phyloP scores from a whole-genome alignment of 768 basidiomycete genomes.

The Suillus ampliporus region DNA sequence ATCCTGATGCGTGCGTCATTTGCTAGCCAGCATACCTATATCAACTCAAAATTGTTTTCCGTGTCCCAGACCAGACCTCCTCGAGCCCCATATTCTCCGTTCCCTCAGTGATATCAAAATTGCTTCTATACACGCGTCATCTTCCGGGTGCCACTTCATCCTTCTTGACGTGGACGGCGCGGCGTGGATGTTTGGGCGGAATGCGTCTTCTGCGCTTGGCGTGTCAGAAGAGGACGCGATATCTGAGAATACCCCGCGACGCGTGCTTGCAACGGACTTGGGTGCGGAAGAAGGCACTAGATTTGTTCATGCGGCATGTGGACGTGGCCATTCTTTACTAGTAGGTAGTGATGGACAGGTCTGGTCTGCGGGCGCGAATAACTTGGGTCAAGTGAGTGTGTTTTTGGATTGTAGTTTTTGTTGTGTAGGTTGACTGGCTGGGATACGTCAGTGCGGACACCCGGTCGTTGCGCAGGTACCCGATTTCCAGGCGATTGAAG shows the following conservation, averaged over 20 bases:
- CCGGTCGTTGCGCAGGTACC: constrained; percentile 65
- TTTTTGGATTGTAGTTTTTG: neutral
- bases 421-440: neutral
- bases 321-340: constrained; percentile 81
- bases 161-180: constrained; percentile 74
- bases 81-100: constrained; percentile 88
- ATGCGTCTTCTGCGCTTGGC: constrained; percentile 73
- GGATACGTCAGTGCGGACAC: constrained; percentile 68
- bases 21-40: neutral
- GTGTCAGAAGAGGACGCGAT: constrained; percentile 57
- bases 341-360: constrained; percentile 82
- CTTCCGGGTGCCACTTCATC: constrained; percentile 77
- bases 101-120: constrained; percentile 83
- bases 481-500: constrained; percentile 66
- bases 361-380: constrained; percentile 87
- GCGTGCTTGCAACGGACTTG: constrained; percentile 60
- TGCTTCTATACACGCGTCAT: constrained; percentile 75
- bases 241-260: constrained; percentile 77
- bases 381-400: constrained; percentile 72
- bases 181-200: constrained; percentile 92
- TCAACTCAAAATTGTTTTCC: neutral
- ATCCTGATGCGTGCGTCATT: constrained; percentile 39
- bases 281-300: constrained; percentile 61
- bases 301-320: constrained; percentile 86
- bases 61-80: constrained; percentile 74